phyloP scores from a whole-genome alignment of 2,329 filamentous ascomycete genomes.

The Pseudocercospora macadamiae region DNA sequence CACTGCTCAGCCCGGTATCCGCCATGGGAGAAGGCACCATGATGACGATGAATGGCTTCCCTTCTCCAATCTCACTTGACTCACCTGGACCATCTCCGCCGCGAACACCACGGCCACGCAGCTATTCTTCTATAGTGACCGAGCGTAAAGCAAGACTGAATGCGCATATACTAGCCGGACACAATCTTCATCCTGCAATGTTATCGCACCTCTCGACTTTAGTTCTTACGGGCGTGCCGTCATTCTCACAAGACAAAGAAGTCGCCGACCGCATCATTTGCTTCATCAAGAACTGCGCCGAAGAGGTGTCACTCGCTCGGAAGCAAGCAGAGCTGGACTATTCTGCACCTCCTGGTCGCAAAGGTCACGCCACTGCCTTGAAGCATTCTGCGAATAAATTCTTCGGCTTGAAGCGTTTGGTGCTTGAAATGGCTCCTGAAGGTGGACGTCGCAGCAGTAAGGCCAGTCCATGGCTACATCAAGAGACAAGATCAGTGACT shows the following conservation, averaged over 20 bases:
- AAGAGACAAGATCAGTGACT: conserved; percentile 57
- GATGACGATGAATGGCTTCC: conserved; percentile 11
- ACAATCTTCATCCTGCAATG: conserved; percentile 57
- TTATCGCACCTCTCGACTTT: conserved; percentile 58
- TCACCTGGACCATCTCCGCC: conserved; percentile 14
- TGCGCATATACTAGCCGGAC: conserved; percentile 26
- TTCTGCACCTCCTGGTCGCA: conserved; percentile 60
- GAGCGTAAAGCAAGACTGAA: conserved; percentile 35
- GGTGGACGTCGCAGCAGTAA: conserved; percentile 29
- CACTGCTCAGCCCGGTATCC: conserved; percentile 27
- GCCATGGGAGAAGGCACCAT: conserved; percentile 23
- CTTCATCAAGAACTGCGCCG: conserved; percentile 61
- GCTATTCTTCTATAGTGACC: conserved; percentile 34
- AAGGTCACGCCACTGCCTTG: conserved; percentile 52
- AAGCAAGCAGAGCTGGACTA: conserved; percentile 60
- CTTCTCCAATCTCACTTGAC: conserved; percentile 4
- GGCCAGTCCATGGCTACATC: conserved; percentile 50
- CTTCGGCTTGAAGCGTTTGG: conserved; percentile 59
- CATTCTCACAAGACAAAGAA: conserved; percentile 36
- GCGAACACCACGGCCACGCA: conserved; percentile 25
- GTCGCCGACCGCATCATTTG: conserved; percentile 52
- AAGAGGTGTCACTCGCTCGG: conserved; percentile 57
- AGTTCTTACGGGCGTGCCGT: conserved; percentile 60
- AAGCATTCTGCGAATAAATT: conserved; percentile 43
- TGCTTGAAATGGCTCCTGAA: conserved; percentile 57